Base-by-base conservation (phyloP, 768 basidiomycete species). In the Mycena venus region DNA sequence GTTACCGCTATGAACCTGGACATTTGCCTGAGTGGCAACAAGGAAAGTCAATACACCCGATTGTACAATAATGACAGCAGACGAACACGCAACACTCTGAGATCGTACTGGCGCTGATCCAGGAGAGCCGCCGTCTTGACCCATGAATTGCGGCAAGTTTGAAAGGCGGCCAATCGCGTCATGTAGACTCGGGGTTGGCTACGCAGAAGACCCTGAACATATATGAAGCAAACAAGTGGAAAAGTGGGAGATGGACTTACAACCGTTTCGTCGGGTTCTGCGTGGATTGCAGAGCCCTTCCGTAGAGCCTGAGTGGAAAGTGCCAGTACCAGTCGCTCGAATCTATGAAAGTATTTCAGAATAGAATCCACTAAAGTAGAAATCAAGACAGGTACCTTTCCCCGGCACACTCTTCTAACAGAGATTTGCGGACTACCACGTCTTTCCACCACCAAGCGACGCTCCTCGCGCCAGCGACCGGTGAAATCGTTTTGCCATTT, bases 391-490 rank as follows among this genome's bases (percentile, higher is more conserved):
- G 83, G 55, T 60, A 90, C 90, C 85, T 85, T 67, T 88, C 88
- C 27, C 90, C 89, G 29, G 82, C 77, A 75, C 89, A 91, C 74
- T 91, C 90, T 70, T 91, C 90, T 31, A 91, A 77, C 29, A 91
- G 75, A 10, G 90, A 90, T 75, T 88, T 91, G 32, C 90, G 84
- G 4, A 90, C 89, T 5, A 90, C 83, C 3, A 90, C 85, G 62
- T 90, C 88, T 78, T 85, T 89, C 91, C 91, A 91, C 90, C 90
- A 91, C 86, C 84, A 86, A 42, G 75, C 60, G 15, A 59, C 72
- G 5, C 23, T 34, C 31, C 38, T 25, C n/a, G 12, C 23, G 10
- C 25, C 34, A 17, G 34, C 27, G n/a, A 72, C 65, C 12, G 70
- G 73, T 60, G 56, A 60, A 55, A 72, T 77, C 3, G 60, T 47